A percentile compares a stretch with the other conserved stretches of the same genome.
Evolutionary conservation across 768 basidiomycete genomes (phyloP).

Genomic region (Phlegmacium glaucopus): DNA sequence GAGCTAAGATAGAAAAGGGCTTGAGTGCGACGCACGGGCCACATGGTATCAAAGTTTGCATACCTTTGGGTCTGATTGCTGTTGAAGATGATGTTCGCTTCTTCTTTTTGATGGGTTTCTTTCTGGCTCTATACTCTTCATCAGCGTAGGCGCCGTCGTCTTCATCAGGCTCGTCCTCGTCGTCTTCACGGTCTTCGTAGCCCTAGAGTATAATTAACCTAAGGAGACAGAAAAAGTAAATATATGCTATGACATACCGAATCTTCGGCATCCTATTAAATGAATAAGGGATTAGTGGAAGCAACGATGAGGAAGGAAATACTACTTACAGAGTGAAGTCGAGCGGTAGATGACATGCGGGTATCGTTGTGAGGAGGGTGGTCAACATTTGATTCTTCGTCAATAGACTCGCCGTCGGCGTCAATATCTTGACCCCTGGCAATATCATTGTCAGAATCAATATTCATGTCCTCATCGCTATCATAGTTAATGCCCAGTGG

Average conservation of each 20-base stretch:
- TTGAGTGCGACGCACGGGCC: slow-evolving; percentile 9
- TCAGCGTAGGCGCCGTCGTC: slow-evolving; percentile 79
- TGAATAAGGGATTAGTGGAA: slow-evolving; percentile 11
- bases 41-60: slow-evolving; percentile 12
- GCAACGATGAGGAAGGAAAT: slow-evolving; percentile 4
- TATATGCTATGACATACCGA: slow-evolving; percentile 45
- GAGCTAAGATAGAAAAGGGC: slow-evolving; percentile 26
- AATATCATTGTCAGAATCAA: slow-evolving; percentile 59
- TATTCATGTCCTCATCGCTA: slow-evolving; percentile 66
- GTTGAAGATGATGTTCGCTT: slow-evolving; percentile 47
- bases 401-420: slow-evolving; percentile 60
- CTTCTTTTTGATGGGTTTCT: slow-evolving; percentile 69
- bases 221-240: slow-evolving; percentile 15
- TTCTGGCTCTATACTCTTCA: slow-evolving; percentile 64
- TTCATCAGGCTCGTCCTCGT: slow-evolving; percentile 55
- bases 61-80: slow-evolving; percentile 58
- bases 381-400: slow-evolving; percentile 43
- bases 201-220: slow-evolving; percentile 30
- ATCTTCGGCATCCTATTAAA: slow-evolving; percentile 46
- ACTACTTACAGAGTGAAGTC: slow-evolving; percentile 39
- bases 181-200: slow-evolving; percentile 57
- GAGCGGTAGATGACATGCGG: slow-evolving; percentile 22
- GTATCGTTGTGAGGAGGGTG: slow-evolving; percentile 27
- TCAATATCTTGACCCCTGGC: slow-evolving; percentile 53
- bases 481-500: slow-evolving; percentile 57